These are phyloP conservation scores for Claviceps humidiphila DNA, from an alignment of 2,329 filamentous ascomycete species.

Conservation along the genomic window DNA sequence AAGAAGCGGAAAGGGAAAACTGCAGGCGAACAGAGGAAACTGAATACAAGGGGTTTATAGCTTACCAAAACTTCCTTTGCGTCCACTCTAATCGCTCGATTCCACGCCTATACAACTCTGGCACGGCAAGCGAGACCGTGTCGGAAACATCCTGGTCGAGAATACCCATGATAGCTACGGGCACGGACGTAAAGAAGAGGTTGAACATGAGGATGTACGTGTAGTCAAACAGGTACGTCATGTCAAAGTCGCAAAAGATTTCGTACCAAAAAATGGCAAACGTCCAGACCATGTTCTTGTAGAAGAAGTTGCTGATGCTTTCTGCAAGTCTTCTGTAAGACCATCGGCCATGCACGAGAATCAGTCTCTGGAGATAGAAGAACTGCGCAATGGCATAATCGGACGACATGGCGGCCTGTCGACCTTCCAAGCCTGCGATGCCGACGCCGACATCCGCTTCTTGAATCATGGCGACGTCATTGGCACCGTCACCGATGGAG, in stretches of 20 bases:
- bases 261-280: slow-evolving; percentile 96
- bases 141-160: slow-evolving; percentile 95
- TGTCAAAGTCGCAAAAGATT: slow-evolving; percentile 90
- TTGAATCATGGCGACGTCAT: slow-evolving; percentile 96
- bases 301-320: slow-evolving; percentile 97
- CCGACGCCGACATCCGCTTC: slow-evolving; percentile 94
- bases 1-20: no score
- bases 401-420: slow-evolving; percentile 90
- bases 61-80: slow-evolving; percentile 88
- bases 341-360: slow-evolving; percentile 87
- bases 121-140: slow-evolving; percentile 82
- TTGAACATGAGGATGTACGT: slow-evolving; percentile 97
- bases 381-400: slow-evolving; percentile 95
- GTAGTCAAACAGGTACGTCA: slow-evolving; percentile 94
- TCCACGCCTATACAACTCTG: slow-evolving; percentile 86
- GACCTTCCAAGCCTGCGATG: slow-evolving; percentile 83
- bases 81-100: slow-evolving; percentile 97
- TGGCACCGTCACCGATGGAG: slow-evolving; percentile 85
- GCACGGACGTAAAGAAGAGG: slow-evolving; percentile 87
- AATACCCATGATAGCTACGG: slow-evolving; percentile 90
- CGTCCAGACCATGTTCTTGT: slow-evolving; percentile 99
- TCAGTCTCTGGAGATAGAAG: slow-evolving; percentile 69
- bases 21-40: no score
- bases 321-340: slow-evolving; percentile 91
- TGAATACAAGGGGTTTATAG: not conserved